phyloP scores from a whole-genome alignment of 306 rosid genomes.

The Inga laurina region DNA sequence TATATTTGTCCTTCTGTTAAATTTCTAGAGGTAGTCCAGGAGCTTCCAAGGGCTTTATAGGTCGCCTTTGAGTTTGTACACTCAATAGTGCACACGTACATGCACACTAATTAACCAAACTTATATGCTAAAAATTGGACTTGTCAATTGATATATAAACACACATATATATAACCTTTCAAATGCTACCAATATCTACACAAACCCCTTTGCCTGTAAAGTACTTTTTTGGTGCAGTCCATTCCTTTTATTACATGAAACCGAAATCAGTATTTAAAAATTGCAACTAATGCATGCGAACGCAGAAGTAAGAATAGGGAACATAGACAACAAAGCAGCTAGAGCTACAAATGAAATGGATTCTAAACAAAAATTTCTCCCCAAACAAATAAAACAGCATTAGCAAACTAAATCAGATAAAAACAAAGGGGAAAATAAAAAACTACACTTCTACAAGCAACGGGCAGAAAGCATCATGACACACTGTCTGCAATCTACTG shows the following conservation, averaged over 20 bases:
- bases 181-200: background rate
- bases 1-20: background rate
- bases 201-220: background rate
- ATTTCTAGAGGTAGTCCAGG: background rate
- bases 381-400: background rate
- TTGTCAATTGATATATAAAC: background rate
- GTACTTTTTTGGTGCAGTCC: background rate
- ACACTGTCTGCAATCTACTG: background rate
- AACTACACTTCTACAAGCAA: background rate
- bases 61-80: background rate
- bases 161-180: background rate
- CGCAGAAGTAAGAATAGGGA: background rate
- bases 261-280: background rate
- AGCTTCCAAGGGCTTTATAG: background rate
- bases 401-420: background rate
- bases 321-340: background rate
- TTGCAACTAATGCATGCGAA: background rate
- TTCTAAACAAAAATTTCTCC: background rate
- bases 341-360: background rate
- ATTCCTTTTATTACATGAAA: background rate
- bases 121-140: background rate
- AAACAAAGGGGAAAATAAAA: background rate
- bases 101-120: background rate
- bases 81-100: background rate
- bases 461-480: background rate